Evolutionary conservation across 78 protist genomes (phyloP).

Genomic region (Dictyostelium capitatum): DNA sequence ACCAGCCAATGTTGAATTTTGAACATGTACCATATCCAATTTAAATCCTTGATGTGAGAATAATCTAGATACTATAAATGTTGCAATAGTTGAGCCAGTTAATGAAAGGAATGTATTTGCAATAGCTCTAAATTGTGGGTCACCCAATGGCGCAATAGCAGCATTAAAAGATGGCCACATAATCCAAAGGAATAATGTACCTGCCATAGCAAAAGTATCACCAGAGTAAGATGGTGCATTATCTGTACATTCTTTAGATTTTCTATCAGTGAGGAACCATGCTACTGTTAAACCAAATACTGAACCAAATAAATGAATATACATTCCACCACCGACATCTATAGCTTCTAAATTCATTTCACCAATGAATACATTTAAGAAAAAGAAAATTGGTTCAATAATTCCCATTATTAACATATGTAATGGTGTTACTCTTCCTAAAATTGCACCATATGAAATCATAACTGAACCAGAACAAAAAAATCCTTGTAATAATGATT

Average conservation of each 20-base stretch:
- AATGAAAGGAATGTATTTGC: constrained; percentile 72
- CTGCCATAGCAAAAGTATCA: constrained; percentile 94
- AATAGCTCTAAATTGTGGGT: constrained; percentile 68
- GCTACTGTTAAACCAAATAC: constrained; percentile 93
- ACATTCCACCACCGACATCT: constrained; percentile 96
- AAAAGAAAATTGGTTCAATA: constrained; percentile 85
- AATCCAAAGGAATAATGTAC: constrained; percentile 82
- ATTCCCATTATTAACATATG: constrained; percentile 91
- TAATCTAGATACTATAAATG: constrained; percentile 53
- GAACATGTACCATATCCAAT: constrained; percentile 90
- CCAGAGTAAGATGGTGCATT: constrained; percentile 55
- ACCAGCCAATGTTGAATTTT: constrained; percentile 97
- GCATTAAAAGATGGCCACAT: constrained; percentile 98
- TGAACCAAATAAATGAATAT: constrained; percentile 96
- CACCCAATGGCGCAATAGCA: constrained; percentile 81
- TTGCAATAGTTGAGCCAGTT: constrained; percentile 52
- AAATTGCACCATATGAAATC: constrained; percentile 94
- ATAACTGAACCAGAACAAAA: constrained; percentile 93
- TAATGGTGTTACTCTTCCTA: constrained; percentile 91
- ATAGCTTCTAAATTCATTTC: constrained; percentile 50
- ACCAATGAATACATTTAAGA: constrained; percentile 81
- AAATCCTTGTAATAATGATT: constrained; percentile 58
- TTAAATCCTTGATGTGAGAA: constrained; percentile 29
- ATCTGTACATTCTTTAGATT: neutral
- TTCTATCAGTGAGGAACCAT: constrained; percentile 29